Percentiles rank a stretch among this genome's conserved stretches.
These are phyloP conservation scores for Cinnamomum micranthum DNA, from an alignment of 164 flowering plant species.

Conservation along the genomic window DNA sequence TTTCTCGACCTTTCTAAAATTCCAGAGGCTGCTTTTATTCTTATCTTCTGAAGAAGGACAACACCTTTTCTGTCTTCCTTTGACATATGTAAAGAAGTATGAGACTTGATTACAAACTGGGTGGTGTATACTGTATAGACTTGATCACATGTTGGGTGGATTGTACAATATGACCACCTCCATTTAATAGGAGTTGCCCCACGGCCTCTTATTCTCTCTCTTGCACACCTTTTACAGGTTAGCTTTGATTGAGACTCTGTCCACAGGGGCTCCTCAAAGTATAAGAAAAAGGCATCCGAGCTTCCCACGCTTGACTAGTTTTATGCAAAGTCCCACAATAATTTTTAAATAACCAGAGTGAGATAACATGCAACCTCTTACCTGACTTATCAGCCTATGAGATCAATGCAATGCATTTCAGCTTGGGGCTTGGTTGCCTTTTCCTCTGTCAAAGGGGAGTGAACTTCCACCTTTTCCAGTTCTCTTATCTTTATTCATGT, in stretches of 20 bases:
- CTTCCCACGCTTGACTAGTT: background rate
- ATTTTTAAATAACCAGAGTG: background rate
- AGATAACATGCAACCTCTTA: background rate
- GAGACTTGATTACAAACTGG: too few species aligned
- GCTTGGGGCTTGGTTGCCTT: background rate
- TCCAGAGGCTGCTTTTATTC: too few species aligned
- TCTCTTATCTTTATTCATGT: background rate
- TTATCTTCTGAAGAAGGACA: too few species aligned
- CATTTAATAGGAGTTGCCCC: background rate
- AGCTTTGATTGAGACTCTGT: background rate
- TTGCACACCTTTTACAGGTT: slow-evolving; percentile 6
- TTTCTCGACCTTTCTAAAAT: too few species aligned
- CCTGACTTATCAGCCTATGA: background rate
- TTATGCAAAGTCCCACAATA: background rate
- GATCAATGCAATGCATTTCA: background rate
- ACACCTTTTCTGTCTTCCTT: too few species aligned
- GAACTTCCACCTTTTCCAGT: background rate
- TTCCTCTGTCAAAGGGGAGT: background rate
- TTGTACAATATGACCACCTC: background rate
- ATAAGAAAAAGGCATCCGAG: background rate
- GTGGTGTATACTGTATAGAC: too few species aligned
- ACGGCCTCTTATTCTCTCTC: background rate
- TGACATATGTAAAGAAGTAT: too few species aligned
- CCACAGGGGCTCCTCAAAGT: background rate
- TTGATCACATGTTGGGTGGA: background rate